A percentile compares a stretch with the other conserved stretches of the same genome.
phyloP scores from a whole-genome alignment of 306 rosid species.

The Senna siamea region DNA sequence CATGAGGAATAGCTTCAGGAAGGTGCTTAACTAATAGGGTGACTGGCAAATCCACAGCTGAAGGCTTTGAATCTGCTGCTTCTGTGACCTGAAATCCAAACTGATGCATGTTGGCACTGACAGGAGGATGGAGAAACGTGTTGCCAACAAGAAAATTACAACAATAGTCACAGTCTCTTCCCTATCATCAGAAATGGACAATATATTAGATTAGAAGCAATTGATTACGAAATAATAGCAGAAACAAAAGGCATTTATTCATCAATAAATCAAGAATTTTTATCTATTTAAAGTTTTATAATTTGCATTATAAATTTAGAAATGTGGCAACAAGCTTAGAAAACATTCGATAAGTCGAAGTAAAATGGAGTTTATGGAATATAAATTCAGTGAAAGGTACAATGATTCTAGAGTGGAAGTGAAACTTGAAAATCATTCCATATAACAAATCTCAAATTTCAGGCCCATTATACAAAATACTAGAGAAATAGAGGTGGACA shows the following conservation, averaged over 20 bases:
- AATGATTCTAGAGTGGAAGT: too few species aligned
- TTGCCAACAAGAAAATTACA: conserved; percentile 23
- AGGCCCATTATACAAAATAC: too few species aligned
- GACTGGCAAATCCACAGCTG: conserved; percentile 20
- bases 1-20: conserved; percentile 77
- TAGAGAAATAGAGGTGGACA: too few species aligned
- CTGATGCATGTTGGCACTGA: conserved; percentile 19
- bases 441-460: too few species aligned
- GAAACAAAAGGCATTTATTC: background rate
- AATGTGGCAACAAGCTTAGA: too few species aligned
- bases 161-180: conserved; percentile 7
- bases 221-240: background rate
- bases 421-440: too few species aligned
- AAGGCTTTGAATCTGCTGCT: conserved; percentile 34
- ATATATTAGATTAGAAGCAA: background rate
- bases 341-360: too few species aligned
- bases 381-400: too few species aligned
- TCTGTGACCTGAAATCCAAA: conserved; percentile 43
- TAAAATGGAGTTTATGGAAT: too few species aligned
- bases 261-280: background rate
- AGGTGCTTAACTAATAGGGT: conserved; percentile 74
- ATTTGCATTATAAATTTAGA: too few species aligned
- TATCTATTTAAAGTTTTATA: background rate
- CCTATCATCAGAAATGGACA: background rate
- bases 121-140: conserved; percentile 12